Evolutionary conservation across 768 basidiomycete species (phyloP).

Genomic region (Cystofilobasidium macerans): DNA sequence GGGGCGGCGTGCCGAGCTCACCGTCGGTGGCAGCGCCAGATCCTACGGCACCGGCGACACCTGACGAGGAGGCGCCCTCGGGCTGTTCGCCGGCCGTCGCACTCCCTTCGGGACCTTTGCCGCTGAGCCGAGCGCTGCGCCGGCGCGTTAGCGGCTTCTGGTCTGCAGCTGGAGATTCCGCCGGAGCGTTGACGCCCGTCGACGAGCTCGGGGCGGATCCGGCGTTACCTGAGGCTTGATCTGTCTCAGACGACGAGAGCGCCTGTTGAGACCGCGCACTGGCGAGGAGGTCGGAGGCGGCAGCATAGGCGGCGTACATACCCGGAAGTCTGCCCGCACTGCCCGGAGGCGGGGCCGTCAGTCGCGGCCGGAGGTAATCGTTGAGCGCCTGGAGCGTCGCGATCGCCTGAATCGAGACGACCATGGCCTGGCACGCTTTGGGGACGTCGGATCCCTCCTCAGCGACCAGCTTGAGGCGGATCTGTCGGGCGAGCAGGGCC

Average conservation of each 20-base stretch:
- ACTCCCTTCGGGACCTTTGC: slow-evolving; percentile 45
- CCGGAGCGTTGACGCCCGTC: background rate
- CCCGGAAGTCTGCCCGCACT: slow-evolving; percentile 52
- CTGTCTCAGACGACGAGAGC: background rate
- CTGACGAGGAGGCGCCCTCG: slow-evolving; percentile 18
- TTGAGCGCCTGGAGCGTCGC: slow-evolving; percentile 95
- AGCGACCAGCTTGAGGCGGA: slow-evolving; percentile 79
- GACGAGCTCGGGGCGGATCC: slow-evolving; percentile 7
- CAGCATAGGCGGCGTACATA: slow-evolving; percentile 75
- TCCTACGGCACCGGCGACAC: slow-evolving; percentile 5
- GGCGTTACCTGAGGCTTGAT: slow-evolving; percentile 4
- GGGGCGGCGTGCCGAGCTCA: background rate
- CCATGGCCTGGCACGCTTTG: slow-evolving; percentile 63
- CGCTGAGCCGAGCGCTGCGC: slow-evolving; percentile 72
- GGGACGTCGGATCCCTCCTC: slow-evolving; percentile 83
- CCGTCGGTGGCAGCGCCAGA: too few relatives aligned
- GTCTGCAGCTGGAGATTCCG: slow-evolving; percentile 38
- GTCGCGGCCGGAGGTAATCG: slow-evolving; percentile 85
- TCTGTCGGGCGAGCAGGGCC: slow-evolving; percentile 78
- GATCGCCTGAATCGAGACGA: slow-evolving; percentile 94
- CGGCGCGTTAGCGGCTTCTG: slow-evolving; percentile 47
- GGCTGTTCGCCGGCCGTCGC: slow-evolving; percentile 12
- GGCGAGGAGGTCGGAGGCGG: slow-evolving; percentile 59
- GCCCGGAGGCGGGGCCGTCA: slow-evolving; percentile 47
- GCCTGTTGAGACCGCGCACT: slow-evolving; percentile 31